Evolutionary conservation across 2,329 filamentous ascomycete species (phyloP), one percentile per base, ranked within the genome.

Genomic region (Fusarium nurragi): DNA sequence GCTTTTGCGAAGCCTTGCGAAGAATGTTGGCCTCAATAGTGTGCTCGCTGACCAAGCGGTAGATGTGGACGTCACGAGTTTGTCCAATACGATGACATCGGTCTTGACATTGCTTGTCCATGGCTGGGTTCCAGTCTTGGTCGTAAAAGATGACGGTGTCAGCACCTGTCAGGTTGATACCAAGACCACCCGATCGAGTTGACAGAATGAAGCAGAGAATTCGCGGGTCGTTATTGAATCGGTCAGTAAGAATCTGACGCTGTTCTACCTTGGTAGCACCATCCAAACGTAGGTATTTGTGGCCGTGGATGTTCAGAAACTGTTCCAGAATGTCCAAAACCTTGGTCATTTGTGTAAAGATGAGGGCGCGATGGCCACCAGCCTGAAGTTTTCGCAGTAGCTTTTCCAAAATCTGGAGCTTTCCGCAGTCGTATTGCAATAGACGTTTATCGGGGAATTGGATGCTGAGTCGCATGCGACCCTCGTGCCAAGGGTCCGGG

Each of bases 291-390:
- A 99, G 86, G 74, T 99, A 99, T 54, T 96, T 95, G 80, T 98
- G 92, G 0, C 94, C 94, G 72, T 99, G 94, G 47, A 99, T 97
- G 74, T 97, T 98, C 69, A 99, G 86, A 74, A 99, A 99, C 69
- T 95, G 93, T 76, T 99, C 95, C 4, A 99, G 84, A 53, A 99
- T 97, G 76, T 99, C 94, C 18, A 99, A 84, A 41, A 98, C 95
- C 76, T 97, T 97, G 43, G 95, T 98, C 95, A 99, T 99, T 74
- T 99, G 95, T 0, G 96, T 98, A 77, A 99, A 99, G 75, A 99
- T 99, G 47, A 99, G 83, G 11, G 93, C 95, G 9, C 96, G 92
- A 73, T 98, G 95, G 2, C 94, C 93, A 36, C 93, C 93, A 4
- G 91, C 87, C 78, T 98, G 94, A 9, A 99, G 84, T 63, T 91